Evolutionary conservation across 306 rosid genomes (phyloP), one percentile per base, ranked within the genome.

Genomic region (Begonia masoniana): DNA sequence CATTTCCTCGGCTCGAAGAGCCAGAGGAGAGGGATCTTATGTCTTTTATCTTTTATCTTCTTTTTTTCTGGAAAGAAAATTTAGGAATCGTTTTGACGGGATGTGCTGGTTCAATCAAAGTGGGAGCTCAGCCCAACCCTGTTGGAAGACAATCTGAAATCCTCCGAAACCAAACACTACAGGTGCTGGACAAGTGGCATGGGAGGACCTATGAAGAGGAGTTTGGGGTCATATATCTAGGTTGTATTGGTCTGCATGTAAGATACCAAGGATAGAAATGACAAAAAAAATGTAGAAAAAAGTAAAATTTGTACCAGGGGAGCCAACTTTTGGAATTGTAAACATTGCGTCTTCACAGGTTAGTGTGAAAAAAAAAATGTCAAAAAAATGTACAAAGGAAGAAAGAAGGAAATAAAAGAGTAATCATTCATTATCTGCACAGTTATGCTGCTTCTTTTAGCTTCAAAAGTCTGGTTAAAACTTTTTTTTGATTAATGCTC

Each of bases 61-160:
- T 31, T 31, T 31, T 31, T 31, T 31, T 31, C 9, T 1, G 0
- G 39, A 3, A 31, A 31, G 3, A 31, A 7, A 23, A 48, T 41
- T 60, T 15, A 64, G 66, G 71, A n/a, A 60, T 47, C 55, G 63
- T n/a, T n/a, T 60, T 68, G 79, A 69, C 66, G 74, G 74, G 59
- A 63, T 62, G 86, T 77, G 81, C 39, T 64, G 67, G 96, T 81
- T 81, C 88, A 68, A 65, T 83, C 93, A 65, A 86, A 74, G 83
- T 73, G 88, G 78, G 92, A 63, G 82, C 77, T 71, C 56, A 68
- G 71, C 81, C 58, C 82, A 69, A 51, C 75, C 74, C 42, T 42
- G 73, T 70, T 64, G 74, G 71, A 53, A 55, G 41, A 6, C 39
- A 67, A 24, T 55, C 84, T 71, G 55, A 46, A 57, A 41, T 58